A percentile compares a stretch with the other conserved stretches of the same genome.
phyloP scores from a whole-genome alignment of 208 protist genomes.

The Leptomonas pyrrhocoris region DNA sequence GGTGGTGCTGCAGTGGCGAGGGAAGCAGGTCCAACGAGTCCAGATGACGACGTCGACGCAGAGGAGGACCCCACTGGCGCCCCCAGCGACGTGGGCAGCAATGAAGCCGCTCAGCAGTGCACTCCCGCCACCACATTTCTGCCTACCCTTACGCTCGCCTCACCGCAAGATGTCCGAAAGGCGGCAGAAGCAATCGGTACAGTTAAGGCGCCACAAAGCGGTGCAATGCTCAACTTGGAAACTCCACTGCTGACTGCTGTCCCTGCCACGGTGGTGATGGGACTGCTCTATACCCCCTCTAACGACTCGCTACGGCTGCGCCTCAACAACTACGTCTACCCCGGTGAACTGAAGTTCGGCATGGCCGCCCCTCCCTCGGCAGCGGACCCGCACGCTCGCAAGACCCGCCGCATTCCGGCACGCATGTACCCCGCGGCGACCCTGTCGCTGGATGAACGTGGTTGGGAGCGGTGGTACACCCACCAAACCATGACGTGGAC shows the following conservation, averaged over 20 bases:
- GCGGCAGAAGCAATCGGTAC: too few relatives aligned
- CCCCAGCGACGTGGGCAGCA: neutral
- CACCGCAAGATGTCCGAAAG: neutral
- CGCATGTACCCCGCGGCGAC: slow-evolving; percentile 32
- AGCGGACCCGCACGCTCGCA: neutral
- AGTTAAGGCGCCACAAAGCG: neutral
- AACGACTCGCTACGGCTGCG: slow-evolving; percentile 21
- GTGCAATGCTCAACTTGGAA: neutral
- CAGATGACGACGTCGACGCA: slow-evolving; percentile 4
- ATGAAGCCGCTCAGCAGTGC: neutral
- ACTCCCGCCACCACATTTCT: neutral
- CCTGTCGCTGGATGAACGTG: slow-evolving; percentile 29
- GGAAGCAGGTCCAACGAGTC: neutral
- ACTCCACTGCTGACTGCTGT: neutral
- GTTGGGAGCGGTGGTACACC: slow-evolving; percentile 30
- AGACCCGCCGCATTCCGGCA: neutral
- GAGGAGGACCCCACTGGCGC: neutral
- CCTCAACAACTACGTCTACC: slow-evolving; percentile 30
- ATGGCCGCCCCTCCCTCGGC: neutral
- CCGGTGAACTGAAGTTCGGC: slow-evolving; percentile 16
- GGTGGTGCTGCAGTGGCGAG: neutral
- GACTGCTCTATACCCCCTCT: slow-evolving; percentile 17
- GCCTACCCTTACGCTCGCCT: neutral
- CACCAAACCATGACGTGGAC: slow-evolving; percentile 28
- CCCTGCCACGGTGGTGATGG: slow-evolving; percentile 20